Conservation (phyloP, 1,284 basidiomycete genomes). For the Lignosus rhinocerotis region DNA sequence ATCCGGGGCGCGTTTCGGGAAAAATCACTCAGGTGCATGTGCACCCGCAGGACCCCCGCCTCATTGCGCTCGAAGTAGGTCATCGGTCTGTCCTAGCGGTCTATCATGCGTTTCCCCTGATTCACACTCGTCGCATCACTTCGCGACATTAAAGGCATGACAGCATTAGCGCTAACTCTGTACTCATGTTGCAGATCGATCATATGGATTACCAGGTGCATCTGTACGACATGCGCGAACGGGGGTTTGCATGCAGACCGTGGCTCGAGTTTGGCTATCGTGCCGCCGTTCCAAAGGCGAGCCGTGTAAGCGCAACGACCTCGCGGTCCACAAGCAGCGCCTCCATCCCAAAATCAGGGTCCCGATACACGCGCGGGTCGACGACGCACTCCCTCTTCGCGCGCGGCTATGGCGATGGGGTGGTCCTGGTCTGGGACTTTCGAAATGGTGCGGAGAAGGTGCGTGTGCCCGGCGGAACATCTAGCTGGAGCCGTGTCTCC, state of each 20-base stretch:
- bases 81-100: conserved; percentile 8
- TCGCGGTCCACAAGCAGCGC: conserved; percentile 7
- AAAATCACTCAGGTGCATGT: conserved; percentile 47
- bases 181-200: conserved; percentile 39
- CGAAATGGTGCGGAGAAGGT: conserved; percentile 43
- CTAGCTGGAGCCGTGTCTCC: conserved; percentile 13
- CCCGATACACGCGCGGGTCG: conserved; percentile 31
- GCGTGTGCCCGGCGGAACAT: conserved; percentile 16
- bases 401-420: conserved; percentile 46
- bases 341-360: conserved; percentile 13
- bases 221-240: conserved; percentile 45
- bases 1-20: conserved; percentile 35
- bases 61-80: conserved; percentile 50
- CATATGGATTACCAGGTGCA: conserved; percentile 50
- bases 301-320: conserved; percentile 28
- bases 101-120: not conserved
- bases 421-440: conserved; percentile 51
- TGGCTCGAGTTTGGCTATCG: conserved; percentile 48
- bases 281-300: conserved; percentile 18
- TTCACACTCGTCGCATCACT: conserved; percentile 1
- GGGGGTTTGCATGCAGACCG: conserved; percentile 39
- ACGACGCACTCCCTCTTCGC: conserved; percentile 42
- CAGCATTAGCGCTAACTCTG: conserved; percentile 8
- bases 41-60: conserved; percentile 41
- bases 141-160: not conserved